These are phyloP conservation scores for Cupressus sempervirens DNA, from an alignment of 75 land plant species.

Conservation along the genomic window DNA sequence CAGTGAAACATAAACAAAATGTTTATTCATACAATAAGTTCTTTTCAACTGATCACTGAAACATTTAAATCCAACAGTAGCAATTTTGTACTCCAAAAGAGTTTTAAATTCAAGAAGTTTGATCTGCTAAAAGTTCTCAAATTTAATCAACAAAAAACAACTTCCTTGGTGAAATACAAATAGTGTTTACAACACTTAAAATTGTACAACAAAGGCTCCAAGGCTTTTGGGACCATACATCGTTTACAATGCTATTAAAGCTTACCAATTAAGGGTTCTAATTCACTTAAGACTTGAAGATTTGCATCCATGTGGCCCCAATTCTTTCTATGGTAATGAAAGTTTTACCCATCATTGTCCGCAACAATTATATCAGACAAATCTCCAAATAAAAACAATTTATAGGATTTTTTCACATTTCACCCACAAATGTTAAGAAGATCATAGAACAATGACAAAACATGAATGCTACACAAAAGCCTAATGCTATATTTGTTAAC, in stretches of 20 bases:
- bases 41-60: no score
- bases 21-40: background rate
- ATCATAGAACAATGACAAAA: background rate
- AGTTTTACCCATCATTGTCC: background rate
- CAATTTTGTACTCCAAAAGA: no score
- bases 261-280: background rate
- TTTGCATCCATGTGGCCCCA: background rate
- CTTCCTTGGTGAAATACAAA: no score
- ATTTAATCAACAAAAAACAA: no score
- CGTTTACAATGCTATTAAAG: background rate
- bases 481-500: background rate
- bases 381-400: background rate
- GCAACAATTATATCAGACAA: background rate
- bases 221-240: no score
- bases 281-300: background rate
- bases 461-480: background rate
- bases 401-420: background rate
- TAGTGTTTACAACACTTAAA: no score
- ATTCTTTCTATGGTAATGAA: background rate
- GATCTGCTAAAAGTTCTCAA: no score
- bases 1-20: background rate
- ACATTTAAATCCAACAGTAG: no score
- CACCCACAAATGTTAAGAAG: background rate
- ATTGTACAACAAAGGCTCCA: background rate
- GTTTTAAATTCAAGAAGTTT: no score